Evolutionary conservation across 179 eudicot genomes (phyloP).

Genomic region (Carnegiea gigantea): DNA sequence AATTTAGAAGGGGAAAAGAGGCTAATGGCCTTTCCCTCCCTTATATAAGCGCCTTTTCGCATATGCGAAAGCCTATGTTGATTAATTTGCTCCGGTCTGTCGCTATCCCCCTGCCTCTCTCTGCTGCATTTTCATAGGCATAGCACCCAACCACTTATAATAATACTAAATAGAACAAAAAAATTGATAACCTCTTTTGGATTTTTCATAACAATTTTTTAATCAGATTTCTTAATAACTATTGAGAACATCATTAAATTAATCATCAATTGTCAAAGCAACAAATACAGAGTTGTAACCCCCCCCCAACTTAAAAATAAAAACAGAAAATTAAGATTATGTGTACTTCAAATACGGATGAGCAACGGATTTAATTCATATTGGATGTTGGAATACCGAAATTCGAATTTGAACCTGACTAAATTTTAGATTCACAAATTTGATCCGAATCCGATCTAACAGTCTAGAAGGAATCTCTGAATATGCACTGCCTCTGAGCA

Average conservation of each 20-base stretch:
- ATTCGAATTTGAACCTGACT: too few species aligned
- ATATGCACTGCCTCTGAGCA: too few species aligned
- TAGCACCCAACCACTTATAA: not conserved
- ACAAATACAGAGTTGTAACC: not conserved
- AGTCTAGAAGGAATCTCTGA: too few species aligned
- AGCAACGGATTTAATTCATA: too few species aligned
- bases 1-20: not conserved
- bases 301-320: not conserved
- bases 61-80: slow-evolving; percentile 25
- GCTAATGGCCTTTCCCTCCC: not conserved
- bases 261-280: not conserved
- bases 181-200: not conserved
- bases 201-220: not conserved
- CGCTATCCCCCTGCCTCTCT: not conserved
- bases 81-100: not conserved
- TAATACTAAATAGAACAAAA: too few species aligned
- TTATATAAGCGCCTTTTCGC: slow-evolving; percentile 17
- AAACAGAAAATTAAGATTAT: not conserved
- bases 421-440: too few species aligned
- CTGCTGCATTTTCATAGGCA: not conserved
- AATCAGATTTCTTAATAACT: not conserved
- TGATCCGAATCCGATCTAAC: too few species aligned
- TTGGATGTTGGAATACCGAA: too few species aligned
- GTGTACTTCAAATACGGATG: too few species aligned
- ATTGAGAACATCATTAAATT: too few species aligned